phyloP scores from a whole-genome alignment of 768 basidiomycete species.

The Tylopilus felleus region DNA sequence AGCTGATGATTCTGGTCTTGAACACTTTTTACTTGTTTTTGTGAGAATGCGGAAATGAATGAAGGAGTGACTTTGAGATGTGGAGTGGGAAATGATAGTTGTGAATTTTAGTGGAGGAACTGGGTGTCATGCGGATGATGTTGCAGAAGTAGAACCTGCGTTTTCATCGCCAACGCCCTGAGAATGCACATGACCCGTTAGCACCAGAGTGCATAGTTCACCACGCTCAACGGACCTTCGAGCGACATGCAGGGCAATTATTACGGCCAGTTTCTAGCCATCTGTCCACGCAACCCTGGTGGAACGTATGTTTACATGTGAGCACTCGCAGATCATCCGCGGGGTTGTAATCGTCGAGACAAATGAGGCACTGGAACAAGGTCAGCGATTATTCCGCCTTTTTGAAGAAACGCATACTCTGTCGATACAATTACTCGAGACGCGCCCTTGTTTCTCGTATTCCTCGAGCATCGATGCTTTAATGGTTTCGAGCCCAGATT shows the following conservation, averaged over 20 bases:
- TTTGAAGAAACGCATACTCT: constrained; percentile 46
- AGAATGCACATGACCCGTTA: background rate
- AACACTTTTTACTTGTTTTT: constrained; percentile 9
- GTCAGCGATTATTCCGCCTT: background rate
- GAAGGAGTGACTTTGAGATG: constrained; percentile 18
- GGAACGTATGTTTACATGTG: constrained; percentile 86
- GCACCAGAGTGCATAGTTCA: background rate
- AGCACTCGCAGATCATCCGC: constrained; percentile 81
- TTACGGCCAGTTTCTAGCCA: constrained; percentile 86
- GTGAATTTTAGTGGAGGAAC: background rate
- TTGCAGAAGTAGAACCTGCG: constrained; percentile 7
- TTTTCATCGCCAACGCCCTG: constrained; percentile 28
- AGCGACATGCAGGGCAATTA: constrained; percentile 89
- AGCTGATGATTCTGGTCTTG: constrained; percentile 10
- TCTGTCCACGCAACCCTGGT: constrained; percentile 81
- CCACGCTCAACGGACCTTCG: constrained; percentile 47
- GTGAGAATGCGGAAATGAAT: constrained; percentile 10
- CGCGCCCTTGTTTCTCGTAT: constrained; percentile 58
- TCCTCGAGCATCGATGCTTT: constrained; percentile 46
- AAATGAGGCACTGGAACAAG: constrained; percentile 66
- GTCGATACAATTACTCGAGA: constrained; percentile 78
- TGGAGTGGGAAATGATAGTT: background rate
- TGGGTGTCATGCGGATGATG: constrained; percentile 9
- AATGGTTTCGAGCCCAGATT: constrained; percentile 76
- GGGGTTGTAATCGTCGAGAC: constrained; percentile 77